Evolutionary conservation across 2,329 filamentous ascomycete genomes (phyloP), one percentile per base, ranked within the genome.

Genomic region (Davidsoniella eucalypti): DNA sequence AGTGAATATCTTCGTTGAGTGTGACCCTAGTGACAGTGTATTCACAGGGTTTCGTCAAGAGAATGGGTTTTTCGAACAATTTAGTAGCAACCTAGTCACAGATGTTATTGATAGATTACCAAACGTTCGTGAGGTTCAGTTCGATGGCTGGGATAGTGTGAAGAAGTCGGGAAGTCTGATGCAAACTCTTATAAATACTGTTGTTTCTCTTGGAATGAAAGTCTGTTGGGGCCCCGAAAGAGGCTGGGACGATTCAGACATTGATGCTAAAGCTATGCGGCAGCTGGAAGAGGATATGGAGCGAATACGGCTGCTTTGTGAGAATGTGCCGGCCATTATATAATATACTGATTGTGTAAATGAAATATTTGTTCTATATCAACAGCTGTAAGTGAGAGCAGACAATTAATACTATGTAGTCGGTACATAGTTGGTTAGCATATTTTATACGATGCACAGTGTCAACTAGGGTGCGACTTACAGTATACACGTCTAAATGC

Each of bases 11-110:
- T 84, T 84, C 58, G 75, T 87, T 21, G 78, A 87, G 61, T 75
- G 74, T 55, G 84, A 88, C 58, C 82, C 84, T 0, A 82, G 78
- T 48, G 73, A 82, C 56, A 70, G 69, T 25, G 66, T 78, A 17
- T 86, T 84, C 57, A 73, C 75, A 50, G 82, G 81, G 0, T 87
- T 82, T 57, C 72, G 81, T 12, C 71, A 73, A 23, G 70, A 71
- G 1, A 72, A 80, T 23, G 75, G 79, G 1, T 86, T 83, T 55
- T 88, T 85, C 59, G 83, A 85, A 53, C 63, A 62, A 4, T 87
- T 87, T 58, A 79, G 74, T 23, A 65, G 70, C 9, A 64, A 67
- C 1, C 63, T 87, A 25, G 60, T 87, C 5, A 62, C 65, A 3
- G 68, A 66, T 6, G 69, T 87, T 2, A 58, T 87, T 2, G 64